phyloP scores from a whole-genome alignment of 2,329 filamentous ascomycete genomes.

The Aaosphaeria pasadenensis region DNA sequence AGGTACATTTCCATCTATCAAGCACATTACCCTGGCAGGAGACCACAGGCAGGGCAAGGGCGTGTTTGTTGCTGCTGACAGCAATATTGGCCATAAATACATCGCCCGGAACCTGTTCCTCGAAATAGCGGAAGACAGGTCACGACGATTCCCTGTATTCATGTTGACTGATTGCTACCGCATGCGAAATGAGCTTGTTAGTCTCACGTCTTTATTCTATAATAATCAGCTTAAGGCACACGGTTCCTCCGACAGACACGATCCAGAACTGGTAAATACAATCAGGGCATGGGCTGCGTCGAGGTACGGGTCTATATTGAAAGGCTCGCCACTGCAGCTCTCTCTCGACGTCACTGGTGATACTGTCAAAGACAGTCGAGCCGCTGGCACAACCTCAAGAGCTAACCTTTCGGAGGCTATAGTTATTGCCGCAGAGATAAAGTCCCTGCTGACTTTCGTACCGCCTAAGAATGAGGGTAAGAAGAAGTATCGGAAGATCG shows the following conservation, averaged over 20 bases:
- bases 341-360: background rate
- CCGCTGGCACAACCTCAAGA: background rate
- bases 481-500: background rate
- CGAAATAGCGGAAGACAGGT: background rate
- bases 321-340: background rate
- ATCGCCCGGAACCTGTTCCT: background rate
- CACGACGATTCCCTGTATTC: background rate
- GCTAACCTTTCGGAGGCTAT: background rate
- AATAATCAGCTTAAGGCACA: background rate
- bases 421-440: background rate
- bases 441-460: background rate
- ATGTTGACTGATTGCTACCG: background rate
- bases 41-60: background rate
- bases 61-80: background rate
- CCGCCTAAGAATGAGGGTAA: background rate
- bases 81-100: background rate
- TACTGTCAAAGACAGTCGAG: background rate
- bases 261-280: background rate
- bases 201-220: background rate
- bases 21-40: background rate
- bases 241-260: background rate
- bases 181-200: background rate
- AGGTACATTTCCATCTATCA: background rate
- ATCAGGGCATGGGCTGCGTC: background rate
- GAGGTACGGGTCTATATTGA: background rate